phyloP scores from a whole-genome alignment of 2,329 filamentous ascomycete genomes.

The Colletotrichum lini region DNA sequence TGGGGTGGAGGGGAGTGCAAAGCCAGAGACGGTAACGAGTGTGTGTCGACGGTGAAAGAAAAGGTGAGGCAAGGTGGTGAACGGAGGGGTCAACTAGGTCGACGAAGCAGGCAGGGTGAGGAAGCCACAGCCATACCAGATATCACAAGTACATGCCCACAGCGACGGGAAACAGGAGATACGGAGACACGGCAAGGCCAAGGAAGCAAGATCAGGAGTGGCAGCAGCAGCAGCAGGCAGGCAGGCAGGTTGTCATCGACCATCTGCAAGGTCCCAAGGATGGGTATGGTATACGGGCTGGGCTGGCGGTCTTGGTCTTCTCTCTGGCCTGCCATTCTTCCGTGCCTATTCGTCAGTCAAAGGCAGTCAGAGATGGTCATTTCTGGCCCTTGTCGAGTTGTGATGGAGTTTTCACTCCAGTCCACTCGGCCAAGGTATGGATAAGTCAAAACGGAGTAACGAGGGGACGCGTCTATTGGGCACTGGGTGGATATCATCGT shows the following conservation, averaged over 20 bases:
- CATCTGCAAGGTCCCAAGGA: background rate
- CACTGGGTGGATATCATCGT: background rate
- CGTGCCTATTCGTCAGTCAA: constrained; percentile 9
- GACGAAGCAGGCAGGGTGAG: background rate
- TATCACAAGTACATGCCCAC: background rate
- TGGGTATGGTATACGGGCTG: background rate
- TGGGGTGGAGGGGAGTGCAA: background rate
- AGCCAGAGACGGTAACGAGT: constrained; percentile 6
- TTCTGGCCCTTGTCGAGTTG: background rate
- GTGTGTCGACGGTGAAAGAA: constrained; percentile 20
- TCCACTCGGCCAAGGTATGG: constrained; percentile 12
- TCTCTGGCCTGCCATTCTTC: background rate
- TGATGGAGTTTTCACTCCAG: constrained; percentile 5
- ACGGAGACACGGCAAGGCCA: background rate
- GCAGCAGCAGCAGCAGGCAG: background rate
- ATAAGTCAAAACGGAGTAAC: background rate
- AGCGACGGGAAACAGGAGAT: background rate
- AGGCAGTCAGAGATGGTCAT: background rate
- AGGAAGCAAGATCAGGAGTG: too few relatives aligned
- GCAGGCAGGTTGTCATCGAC: background rate
- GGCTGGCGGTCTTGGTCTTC: background rate
- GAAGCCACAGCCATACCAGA: background rate
- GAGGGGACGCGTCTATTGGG: background rate
- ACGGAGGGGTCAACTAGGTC: background rate
- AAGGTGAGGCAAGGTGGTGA: constrained; percentile 10